phyloP scores from a whole-genome alignment of 495 filamentous ascomycete genomes.

The Cairneyella variabilis region DNA sequence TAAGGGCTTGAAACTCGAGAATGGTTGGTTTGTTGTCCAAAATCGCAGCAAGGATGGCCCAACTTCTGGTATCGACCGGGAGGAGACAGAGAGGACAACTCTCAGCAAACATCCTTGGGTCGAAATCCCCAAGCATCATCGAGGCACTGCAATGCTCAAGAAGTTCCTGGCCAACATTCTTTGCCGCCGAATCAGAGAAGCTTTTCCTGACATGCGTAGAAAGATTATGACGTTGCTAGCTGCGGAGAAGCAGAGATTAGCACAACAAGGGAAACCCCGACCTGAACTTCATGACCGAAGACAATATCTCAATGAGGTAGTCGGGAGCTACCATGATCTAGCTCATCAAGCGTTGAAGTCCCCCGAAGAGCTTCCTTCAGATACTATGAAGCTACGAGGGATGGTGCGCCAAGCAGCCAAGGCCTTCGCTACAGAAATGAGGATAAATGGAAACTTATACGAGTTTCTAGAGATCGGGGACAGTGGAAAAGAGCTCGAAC shows the following conservation, averaged over 20 bases:
- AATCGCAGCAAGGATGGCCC: not conserved
- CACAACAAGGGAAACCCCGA: constrained; percentile 1
- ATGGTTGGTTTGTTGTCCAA: constrained; percentile 7
- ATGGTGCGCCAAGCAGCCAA: not conserved
- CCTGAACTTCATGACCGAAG: not conserved
- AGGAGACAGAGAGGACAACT: not conserved
- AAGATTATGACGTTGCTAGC: not conserved
- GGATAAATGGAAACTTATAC: constrained; percentile 5
- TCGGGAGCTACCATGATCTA: not conserved
- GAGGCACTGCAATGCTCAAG: constrained; percentile 19
- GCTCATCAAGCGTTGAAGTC: constrained; percentile 4
- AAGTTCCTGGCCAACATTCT: constrained; percentile 18
- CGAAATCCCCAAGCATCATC: constrained; percentile 6
- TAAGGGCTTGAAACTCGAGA: not conserved
- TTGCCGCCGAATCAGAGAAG: constrained; percentile 18
- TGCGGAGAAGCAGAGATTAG: not conserved
- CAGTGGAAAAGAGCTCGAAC: not conserved
- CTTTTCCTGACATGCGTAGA: constrained; percentile 18
- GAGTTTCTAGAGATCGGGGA: constrained; percentile 12
- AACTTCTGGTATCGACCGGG: not conserved
- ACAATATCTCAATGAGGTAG: not conserved
- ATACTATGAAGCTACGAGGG: constrained; percentile 9
- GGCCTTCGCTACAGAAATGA: constrained; percentile 11
- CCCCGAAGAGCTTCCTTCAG: constrained; percentile 5
- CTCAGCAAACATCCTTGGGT: constrained; percentile 6